phyloP scores from a whole-genome alignment of 2,329 filamentous ascomycete species.

The Aspergillus awamori region DNA sequence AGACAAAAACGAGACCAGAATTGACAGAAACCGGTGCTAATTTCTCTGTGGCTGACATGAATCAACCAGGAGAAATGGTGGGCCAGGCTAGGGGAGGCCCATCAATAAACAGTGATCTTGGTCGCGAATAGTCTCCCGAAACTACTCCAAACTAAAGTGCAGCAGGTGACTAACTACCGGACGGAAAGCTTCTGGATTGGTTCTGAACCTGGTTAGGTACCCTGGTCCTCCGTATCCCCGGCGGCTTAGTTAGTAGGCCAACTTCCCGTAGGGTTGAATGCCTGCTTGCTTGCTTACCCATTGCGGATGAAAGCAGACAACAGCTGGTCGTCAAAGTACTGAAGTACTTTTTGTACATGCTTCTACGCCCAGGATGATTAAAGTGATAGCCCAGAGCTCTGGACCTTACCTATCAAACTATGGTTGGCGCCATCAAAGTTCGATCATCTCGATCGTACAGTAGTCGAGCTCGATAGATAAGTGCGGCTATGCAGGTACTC shows the following conservation, averaged over 20 bases:
- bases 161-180: constrained; percentile 19
- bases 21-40: constrained; percentile 13
- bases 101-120: constrained; percentile 22
- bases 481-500: constrained; percentile 12
- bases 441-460: constrained; percentile 9
- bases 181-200: constrained; percentile 20
- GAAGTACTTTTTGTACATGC: background rate
- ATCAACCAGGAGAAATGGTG: constrained; percentile 21
- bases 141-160: constrained; percentile 15
- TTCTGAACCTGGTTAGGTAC: constrained; percentile 13
- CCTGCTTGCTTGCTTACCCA: background rate
- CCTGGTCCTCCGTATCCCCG: constrained; percentile 4
- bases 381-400: background rate
- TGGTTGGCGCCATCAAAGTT: constrained; percentile 3
- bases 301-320: background rate
- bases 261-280: background rate
- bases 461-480: background rate
- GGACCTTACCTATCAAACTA: background rate
- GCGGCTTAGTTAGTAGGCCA: background rate
- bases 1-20: constrained; percentile 11
- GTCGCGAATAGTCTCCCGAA: constrained; percentile 17
- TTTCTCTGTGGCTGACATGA: constrained; percentile 17
- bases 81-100: constrained; percentile 10
- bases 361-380: background rate
- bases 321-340: background rate